These are phyloP conservation scores for Fusarium aywerte DNA, from an alignment of 2,329 filamentous ascomycete genomes.

Conservation along the genomic window DNA sequence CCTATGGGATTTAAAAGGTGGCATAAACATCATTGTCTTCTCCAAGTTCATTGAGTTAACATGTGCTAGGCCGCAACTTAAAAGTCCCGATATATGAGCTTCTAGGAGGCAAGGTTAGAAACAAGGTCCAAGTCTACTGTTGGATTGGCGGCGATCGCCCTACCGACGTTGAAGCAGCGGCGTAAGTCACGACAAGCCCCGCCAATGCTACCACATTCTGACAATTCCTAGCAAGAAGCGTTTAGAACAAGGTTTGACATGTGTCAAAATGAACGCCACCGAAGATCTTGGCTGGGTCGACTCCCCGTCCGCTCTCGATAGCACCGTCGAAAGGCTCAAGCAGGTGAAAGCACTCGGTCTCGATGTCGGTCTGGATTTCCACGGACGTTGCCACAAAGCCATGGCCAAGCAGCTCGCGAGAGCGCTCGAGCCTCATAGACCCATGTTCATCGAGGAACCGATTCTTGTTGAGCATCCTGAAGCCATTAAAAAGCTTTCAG, in stretches of 20 bases:
- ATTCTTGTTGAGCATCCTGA: constrained; percentile 75
- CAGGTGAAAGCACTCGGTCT: constrained; percentile 75
- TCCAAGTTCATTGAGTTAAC: not conserved
- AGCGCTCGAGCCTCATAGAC: constrained; percentile 72
- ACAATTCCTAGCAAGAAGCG: constrained; percentile 42
- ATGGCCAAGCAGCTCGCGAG: constrained; percentile 82
- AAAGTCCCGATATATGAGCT: constrained; percentile 78
- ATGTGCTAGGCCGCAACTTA: constrained; percentile 54
- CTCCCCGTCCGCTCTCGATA: constrained; percentile 71
- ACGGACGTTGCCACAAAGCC: constrained; percentile 80
- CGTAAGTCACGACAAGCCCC: constrained; percentile 53
- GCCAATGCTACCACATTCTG: constrained; percentile 58
- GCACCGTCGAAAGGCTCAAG: constrained; percentile 73
- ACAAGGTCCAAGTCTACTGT: constrained; percentile 77
- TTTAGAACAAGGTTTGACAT: constrained; percentile 62
- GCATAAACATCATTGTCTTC: fast-evolving
- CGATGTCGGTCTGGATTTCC: constrained; percentile 81
- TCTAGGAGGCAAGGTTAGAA: constrained; percentile 77
- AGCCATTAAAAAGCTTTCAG: constrained; percentile 61
- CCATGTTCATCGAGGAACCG: constrained; percentile 82
- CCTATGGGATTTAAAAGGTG: constrained; percentile 78
- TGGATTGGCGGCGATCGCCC: constrained; percentile 84
- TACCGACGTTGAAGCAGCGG: constrained; percentile 70
- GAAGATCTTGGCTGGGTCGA: constrained; percentile 82
- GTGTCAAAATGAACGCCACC: constrained; percentile 83